A percentile compares a stretch with the other conserved stretches of the same genome.
Evolutionary conservation across 2,329 filamentous ascomycete genomes (phyloP).

Genomic region (Colletotrichum sp.): DNA sequence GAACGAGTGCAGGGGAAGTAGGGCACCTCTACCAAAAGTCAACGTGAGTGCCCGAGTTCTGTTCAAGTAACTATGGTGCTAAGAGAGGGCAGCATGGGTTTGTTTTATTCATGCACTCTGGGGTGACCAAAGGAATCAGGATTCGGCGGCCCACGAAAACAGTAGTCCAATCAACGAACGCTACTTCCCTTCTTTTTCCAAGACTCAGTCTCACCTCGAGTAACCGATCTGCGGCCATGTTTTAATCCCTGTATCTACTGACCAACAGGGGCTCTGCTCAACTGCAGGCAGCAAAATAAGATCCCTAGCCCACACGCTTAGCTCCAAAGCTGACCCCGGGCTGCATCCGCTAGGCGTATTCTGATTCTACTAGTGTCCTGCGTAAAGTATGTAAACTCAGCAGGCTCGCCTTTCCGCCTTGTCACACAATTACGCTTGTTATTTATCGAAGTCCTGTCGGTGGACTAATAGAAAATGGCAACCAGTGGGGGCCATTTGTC

Average conservation of each 20-base stretch:
- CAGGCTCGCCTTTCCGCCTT: not conserved
- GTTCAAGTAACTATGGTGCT: not conserved
- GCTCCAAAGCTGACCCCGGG: not conserved
- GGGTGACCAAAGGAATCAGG: not conserved
- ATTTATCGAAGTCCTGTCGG: not conserved
- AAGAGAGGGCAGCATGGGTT: not conserved
- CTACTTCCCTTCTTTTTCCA: not conserved
- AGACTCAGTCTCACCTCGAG: not conserved
- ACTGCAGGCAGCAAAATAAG: not conserved
- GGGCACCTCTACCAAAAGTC: rapidly evolving
- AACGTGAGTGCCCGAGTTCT: rapidly evolving
- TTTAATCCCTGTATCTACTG: not conserved
- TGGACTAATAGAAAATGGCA: not conserved
- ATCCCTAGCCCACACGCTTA: not conserved
- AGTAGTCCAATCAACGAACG: rapidly evolving
- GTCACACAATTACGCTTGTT: not conserved
- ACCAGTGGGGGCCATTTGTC: not conserved
- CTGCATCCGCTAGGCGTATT: not conserved
- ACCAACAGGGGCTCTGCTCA: not conserved
- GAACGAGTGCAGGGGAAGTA: not conserved
- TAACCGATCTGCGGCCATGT: not conserved
- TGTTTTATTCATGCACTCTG: not conserved
- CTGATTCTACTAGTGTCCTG: not conserved
- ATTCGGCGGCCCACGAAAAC: not conserved
- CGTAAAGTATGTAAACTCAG: not conserved